Percentiles rank a stretch among this genome's conserved stretches.
Evolutionary conservation across 2,329 filamentous ascomycete species (phyloP).

Genomic region (Cercospora janseana): DNA sequence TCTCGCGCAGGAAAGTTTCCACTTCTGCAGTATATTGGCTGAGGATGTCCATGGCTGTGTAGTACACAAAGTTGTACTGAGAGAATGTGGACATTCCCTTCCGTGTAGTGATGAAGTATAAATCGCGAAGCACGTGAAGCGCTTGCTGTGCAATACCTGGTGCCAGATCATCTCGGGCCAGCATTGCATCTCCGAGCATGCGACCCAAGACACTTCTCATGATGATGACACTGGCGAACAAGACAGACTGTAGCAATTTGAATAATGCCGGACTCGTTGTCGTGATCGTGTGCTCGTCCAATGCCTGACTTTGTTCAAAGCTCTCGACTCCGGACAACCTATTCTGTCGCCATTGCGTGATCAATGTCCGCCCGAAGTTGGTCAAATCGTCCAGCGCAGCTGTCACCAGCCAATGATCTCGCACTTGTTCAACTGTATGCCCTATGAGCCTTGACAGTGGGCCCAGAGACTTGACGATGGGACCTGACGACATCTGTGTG

Average conservation of each 20-base stretch:
- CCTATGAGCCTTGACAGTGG: conserved; percentile 64
- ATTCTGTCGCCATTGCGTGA: conserved; percentile 71
- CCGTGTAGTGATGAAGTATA: conserved; percentile 78
- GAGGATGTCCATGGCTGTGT: conserved; percentile 78
- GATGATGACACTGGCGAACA: conserved; percentile 73
- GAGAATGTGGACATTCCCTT: conserved; percentile 73
- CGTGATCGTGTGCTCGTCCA: conserved; percentile 64
- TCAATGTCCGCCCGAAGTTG: conserved; percentile 63
- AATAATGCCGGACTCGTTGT: conserved; percentile 69
- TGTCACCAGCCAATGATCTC: conserved; percentile 50
- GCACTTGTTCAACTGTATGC: conserved; percentile 60
- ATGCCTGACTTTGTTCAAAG: conserved; percentile 60
- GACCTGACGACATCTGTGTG: conserved; percentile 58
- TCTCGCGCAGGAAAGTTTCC: conserved; percentile 64
- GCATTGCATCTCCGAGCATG: conserved; percentile 54
- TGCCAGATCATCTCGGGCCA: conserved; percentile 58
- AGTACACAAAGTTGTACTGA: conserved; percentile 78
- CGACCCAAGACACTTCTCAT: conserved; percentile 72
- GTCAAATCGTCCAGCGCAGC: conserved; percentile 63
- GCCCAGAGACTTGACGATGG: conserved; percentile 65
- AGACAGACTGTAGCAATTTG: conserved; percentile 69
- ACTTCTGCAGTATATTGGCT: conserved; percentile 66
- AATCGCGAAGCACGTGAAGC: conserved; percentile 69
- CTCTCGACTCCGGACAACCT: conserved; percentile 71
- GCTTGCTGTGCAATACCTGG: conserved; percentile 68